These are phyloP conservation scores for Ceratocystis alfenasii DNA, from an alignment of 2,329 filamentous ascomycete genomes.

Conservation along the genomic window DNA sequence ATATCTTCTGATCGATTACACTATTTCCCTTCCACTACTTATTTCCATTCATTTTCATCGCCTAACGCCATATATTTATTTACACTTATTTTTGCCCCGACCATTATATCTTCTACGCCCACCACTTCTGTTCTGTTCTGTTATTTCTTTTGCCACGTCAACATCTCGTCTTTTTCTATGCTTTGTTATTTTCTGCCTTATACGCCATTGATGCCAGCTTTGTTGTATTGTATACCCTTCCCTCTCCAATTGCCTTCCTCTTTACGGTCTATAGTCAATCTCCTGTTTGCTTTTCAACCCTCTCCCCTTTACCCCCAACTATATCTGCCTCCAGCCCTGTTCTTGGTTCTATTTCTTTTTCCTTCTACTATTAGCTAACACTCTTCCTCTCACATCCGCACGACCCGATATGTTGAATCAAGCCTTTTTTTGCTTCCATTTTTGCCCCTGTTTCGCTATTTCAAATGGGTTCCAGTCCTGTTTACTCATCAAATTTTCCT, in stretches of 20 bases:
- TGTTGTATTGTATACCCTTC: slow-evolving; percentile 2
- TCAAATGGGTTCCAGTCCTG: slow-evolving; percentile 18
- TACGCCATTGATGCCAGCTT: background rate
- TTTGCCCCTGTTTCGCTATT: background rate
- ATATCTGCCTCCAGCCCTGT: slow-evolving; percentile 11
- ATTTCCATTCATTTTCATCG: background rate
- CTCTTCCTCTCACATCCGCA: background rate
- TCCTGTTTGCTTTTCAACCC: background rate
- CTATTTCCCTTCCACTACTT: background rate
- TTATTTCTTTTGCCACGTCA: slow-evolving; percentile 7
- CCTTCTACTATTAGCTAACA: background rate
- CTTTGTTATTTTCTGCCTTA: background rate
- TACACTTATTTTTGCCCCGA: slow-evolving; percentile 6
- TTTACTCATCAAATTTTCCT: slow-evolving; percentile 25
- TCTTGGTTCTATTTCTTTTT: slow-evolving; percentile 11
- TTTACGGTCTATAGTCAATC: background rate
- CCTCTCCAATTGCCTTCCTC: background rate
- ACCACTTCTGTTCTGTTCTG: slow-evolving; percentile 15
- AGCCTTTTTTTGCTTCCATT: background rate
- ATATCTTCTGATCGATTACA: too few species aligned
- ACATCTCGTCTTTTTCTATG: slow-evolving; percentile 17
- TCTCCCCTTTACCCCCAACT: background rate
- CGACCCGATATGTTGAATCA: background rate
- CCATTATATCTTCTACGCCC: slow-evolving; percentile 16
- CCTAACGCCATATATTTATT: background rate